Conservation (phyloP, 352 stramenopile genomes). For the Globisporangium megalacanthum region DNA sequence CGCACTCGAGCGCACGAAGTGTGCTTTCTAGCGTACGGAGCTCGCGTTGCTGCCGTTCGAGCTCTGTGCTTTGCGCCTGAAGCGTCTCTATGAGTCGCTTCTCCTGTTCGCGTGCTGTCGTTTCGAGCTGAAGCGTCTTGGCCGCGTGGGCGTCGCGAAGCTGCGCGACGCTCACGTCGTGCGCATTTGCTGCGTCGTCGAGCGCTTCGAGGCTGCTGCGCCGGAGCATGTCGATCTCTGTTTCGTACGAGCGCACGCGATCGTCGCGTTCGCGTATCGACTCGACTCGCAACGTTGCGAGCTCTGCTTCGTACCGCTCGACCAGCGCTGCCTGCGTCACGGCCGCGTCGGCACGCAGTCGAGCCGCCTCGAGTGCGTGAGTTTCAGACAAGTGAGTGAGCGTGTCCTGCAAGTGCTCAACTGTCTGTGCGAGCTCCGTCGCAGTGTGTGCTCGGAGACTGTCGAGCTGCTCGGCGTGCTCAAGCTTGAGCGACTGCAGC, state of each 20-base stretch:
- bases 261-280: conserved; percentile 16
- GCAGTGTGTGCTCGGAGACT: conserved; percentile 12
- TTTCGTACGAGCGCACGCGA: conserved; percentile 36
- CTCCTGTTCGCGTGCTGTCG: conserved; percentile 36
- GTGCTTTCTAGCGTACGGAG: conserved; percentile 21
- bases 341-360: conserved; percentile 16
- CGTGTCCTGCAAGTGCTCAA: conserved; percentile 18
- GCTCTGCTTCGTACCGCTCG: conserved; percentile 12
- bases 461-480: conserved; percentile 20
- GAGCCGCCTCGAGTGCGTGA: conserved; percentile 15
- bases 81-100: conserved; percentile 22
- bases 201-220: conserved; percentile 28
- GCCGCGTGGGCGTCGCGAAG: conserved; percentile 37
- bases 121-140: conserved; percentile 38
- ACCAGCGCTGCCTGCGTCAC: conserved; percentile 9
- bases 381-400: conserved; percentile 9
- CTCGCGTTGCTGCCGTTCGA: conserved; percentile 17
- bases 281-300: conserved; percentile 8
- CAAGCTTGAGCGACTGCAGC: conserved; percentile 11
- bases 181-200: conserved; percentile 19
- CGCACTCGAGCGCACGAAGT: conserved; percentile 11
- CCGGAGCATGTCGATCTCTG: conserved; percentile 36
- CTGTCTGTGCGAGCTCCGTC: conserved; percentile 20
- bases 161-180: conserved; percentile 26
- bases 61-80: conserved; percentile 13